These are phyloP conservation scores for Irpex sp. DNA, from an alignment of 1,284 basidiomycete genomes.

Conservation along the genomic window DNA sequence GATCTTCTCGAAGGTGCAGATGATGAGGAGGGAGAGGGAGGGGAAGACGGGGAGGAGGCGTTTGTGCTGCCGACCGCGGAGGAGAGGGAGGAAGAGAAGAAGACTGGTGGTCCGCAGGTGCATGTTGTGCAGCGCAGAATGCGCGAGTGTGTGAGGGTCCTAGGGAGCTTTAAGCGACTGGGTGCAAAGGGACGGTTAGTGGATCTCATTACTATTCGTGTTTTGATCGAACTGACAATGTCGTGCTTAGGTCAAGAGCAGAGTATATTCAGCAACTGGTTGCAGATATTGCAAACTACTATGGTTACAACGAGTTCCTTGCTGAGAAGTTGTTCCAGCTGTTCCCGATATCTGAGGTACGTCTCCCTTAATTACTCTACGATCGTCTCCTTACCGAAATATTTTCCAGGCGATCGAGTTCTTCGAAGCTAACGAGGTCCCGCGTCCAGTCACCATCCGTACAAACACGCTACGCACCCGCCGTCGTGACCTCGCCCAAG, in stretches of 20 bases:
- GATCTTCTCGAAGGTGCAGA: constrained; percentile 52
- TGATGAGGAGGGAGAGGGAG: constrained; percentile 51
- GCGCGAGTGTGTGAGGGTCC: constrained; percentile 81
- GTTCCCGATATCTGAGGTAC: constrained; percentile 89
- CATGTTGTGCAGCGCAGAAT: constrained; percentile 87
- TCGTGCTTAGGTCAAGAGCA: constrained; percentile 62
- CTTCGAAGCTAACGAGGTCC: constrained; percentile 97
- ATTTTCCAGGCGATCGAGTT: constrained; percentile 85
- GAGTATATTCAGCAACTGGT: constrained; percentile 91
- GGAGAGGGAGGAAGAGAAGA: constrained; percentile 79
- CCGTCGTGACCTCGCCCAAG: constrained; percentile 91
- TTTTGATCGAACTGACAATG: neutral
- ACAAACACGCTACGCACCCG: constrained; percentile 96
- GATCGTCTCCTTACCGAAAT: constrained; percentile 9
- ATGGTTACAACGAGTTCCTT: constrained; percentile 97
- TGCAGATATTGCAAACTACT: constrained; percentile 89
- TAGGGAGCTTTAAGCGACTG: constrained; percentile 72
- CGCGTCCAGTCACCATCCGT: constrained; percentile 96
- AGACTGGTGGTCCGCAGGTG: constrained; percentile 71
- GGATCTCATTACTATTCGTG: constrained; percentile 3
- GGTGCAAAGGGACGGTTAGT: constrained; percentile 71
- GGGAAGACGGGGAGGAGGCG: constrained; percentile 52
- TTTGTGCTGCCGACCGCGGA: constrained; percentile 80
- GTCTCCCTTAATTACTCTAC: constrained; percentile 16
- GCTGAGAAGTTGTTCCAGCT: constrained; percentile 93